These are phyloP conservation scores for Sanghuangporus baumii DNA, from an alignment of 1,284 basidiomycete genomes.

Conservation along the genomic window DNA sequence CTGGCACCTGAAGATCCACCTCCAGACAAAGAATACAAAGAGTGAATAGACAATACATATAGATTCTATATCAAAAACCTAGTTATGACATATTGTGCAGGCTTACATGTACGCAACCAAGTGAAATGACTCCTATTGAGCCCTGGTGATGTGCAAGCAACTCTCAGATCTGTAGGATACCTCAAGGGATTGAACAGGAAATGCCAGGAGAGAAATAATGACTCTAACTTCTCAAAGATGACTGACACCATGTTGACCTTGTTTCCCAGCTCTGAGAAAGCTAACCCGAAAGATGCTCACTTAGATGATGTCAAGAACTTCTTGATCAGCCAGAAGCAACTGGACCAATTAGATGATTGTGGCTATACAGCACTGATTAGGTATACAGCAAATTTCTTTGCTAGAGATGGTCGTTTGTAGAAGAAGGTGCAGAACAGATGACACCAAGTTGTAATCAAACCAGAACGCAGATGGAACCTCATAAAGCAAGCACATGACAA, in stretches of 20 bases:
- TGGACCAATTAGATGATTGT: too few relatives aligned
- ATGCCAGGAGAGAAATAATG: too few relatives aligned
- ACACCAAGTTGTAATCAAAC: background rate
- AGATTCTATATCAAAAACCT: too few relatives aligned
- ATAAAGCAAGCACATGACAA: constrained; percentile 23
- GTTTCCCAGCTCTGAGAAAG: too few relatives aligned
- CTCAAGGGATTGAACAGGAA: too few relatives aligned
- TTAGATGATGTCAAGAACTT: background rate
- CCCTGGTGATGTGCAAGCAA: too few relatives aligned
- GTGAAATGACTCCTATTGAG: too few relatives aligned
- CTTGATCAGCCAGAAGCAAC: background rate
- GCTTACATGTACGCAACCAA: too few relatives aligned
- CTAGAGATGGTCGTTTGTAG: background rate
- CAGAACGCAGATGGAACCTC: background rate
- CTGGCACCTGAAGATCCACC: background rate
- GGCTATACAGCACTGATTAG: background rate
- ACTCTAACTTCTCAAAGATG: too few relatives aligned
- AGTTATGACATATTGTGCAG: too few relatives aligned
- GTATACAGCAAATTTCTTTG: background rate
- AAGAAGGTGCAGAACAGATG: background rate
- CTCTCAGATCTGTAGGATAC: too few relatives aligned
- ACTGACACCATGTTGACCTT: constrained; percentile 11
- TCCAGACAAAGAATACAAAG: background rate
- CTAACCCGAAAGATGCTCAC: background rate
- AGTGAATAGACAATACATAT: background rate